Base-by-base conservation (phyloP, 2,329 filamentous ascomycete genomes). In the Neoarthrinium moseri region DNA sequence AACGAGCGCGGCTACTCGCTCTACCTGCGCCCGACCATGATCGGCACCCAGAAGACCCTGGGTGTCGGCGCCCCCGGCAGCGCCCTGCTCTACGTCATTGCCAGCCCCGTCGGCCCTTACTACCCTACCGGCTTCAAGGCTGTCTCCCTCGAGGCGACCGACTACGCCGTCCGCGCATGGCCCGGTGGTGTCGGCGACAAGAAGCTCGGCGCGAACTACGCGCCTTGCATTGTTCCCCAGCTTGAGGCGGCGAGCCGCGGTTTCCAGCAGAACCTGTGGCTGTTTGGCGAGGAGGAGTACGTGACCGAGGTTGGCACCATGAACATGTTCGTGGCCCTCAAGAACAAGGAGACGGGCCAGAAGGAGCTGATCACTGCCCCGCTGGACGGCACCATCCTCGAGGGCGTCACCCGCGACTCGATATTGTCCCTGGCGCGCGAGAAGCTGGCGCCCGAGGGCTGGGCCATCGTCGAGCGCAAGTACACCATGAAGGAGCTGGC, bases 101-200 rank as follows among this genome's bases (percentile, higher is more conserved):
- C 94, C 34, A 95, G 89, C 20, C 94, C 94, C 49, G 94, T 99
- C 12, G 94, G 94, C 1, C 94, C 94, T 2, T 99, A 99, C 77
- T 99, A 96, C 71, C 92, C 91, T 2, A 96, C 92, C 2, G 94
- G 94, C 50, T 97, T 99, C 84, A 97, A 97, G 76, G 94, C 94
- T 49, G 82, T 99, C 41, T 91, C 89, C 1, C 80, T 99, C 45
- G 94, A 97, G 74, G 94, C 94, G 21, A 97, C 94, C 43, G 88
- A 95, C 72, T 96, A 96, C 68, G 92, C 92, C 45, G 91, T 96
- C 51, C 90, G 94, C 56, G 94, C 94, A 47, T 99, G 94, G 94
- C 94, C 94, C 37, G 94, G 94, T 50, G 94, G 94, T 64, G 92
- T 96, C 24, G 94, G 94, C 59, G 91, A 97, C 75, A 95, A 94